Base-by-base conservation (phyloP, 257 asterid genomes). In the Salvia rosmarinus region DNA sequence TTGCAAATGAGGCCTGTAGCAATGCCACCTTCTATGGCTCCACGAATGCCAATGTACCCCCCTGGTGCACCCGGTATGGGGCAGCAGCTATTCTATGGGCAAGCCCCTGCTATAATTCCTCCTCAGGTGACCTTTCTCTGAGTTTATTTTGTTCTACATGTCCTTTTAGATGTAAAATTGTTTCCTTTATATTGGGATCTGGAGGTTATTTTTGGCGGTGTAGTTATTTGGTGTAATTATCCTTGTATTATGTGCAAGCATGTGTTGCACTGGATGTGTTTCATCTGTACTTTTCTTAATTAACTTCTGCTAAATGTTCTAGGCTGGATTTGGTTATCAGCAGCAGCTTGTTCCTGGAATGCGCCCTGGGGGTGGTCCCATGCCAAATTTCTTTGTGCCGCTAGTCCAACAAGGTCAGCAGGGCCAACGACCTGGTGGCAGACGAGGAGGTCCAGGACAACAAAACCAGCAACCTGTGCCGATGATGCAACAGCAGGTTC, bases 31-130 rank as follows among this genome's bases (percentile, higher is more conserved):
- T 47, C 92, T 1, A 81, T 91, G 73, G 87, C 87, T 70, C 96
- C 97, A 6, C 89, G 97, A 3, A 82, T 89, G 92, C 91, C 97
- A 5, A 72, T 91, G 80, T 89, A 87, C 79, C 90, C 96, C 4
- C 92, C 92, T 10, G 90, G 97, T 68, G 90, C 82, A 57, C 91
- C 92, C 11, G 96, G 88, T 51, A 85, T 87, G 1, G 94, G 95
- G 19, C 98, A 88, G 63, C 98, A 86, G 84, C 80, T 89, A 35
- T 89, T 89, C 64, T 89, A 89, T 68, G 98, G 96, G 19, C 96
- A 91, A 82, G 78, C 77, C 34, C 95, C 94, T 43, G 79, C 90
- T 51, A 76, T 91, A 23, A 84, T 91, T 14, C 96, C 92, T 64
- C 90, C 92, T 56, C 98, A 89, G 96, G 98, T 91, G 61, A 32